Base-by-base conservation (phyloP, 1,284 basidiomycete genomes). In the Marasmius sp. region DNA sequence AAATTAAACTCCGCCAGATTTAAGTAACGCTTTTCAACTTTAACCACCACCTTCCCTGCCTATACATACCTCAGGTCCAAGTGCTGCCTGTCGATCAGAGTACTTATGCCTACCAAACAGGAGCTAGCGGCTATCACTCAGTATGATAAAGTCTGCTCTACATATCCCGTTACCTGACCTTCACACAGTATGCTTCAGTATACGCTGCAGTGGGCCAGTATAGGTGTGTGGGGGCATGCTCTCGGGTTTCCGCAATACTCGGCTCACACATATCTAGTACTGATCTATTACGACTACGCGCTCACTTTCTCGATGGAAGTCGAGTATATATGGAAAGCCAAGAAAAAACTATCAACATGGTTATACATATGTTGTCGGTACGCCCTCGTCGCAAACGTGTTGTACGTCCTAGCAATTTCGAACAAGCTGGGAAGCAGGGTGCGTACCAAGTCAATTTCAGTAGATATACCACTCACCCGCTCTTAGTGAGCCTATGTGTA, bases 311-410 rank as follows among this genome's bases (percentile, higher is more conserved):
- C 68, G 0, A 61, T 64, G 53, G 77, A 78, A 63, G 67, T 77
- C 36, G 66, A 69, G 48, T 76, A 74, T 61, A 70, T 79, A 49
- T 79, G 77, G 77, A 51, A 64, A 27, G 48, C 65, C n/a, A n/a
- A n/a, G n/a, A n/a, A n/a, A 37, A 71, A 67, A 62, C 71, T 72
- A 0, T 75, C 74, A 5, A 75, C 76, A 4, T 59, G 70, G 6
- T 70, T 79, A 52, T 79, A 77, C 65, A 62, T 76, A 12, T 65
- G 71, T n/a, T 77, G 74, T 63, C 75, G 77, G 18, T 77, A 77
- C 57, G 74, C 76, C 1, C 60, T 78, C 37, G 49, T 75, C 1
- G 71, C 73, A 2, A 78, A 78, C 59, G 66, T 76, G 4, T 62
- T 77, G 0, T 78, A 75, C 56, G 60, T 74, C 0, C 66, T 78